Percentiles rank a stretch among this genome's conserved stretches.
These are phyloP conservation scores for Paralagenidium karlingii DNA, from an alignment of 352 stramenopile genomes.

Conservation along the genomic window DNA sequence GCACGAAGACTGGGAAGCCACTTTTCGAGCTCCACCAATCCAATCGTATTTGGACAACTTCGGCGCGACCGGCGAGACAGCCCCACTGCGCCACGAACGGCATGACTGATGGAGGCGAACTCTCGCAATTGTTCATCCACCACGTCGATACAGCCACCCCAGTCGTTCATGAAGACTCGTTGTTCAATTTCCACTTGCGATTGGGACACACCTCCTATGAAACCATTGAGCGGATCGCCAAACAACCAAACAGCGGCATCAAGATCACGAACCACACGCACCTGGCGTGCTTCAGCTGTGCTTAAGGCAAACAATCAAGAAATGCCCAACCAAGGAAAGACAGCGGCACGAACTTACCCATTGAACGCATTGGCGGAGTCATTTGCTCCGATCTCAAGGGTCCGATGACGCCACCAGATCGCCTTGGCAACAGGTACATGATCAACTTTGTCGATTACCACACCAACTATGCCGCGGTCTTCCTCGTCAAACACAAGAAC, in stretches of 20 bases:
- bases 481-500: not conserved
- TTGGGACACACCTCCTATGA: not conserved
- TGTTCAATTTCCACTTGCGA: not conserved
- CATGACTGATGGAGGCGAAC: too few relatives aligned
- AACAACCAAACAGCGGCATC: not conserved
- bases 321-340: not conserved
- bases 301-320: not conserved
- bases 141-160: too few relatives aligned
- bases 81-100: too few relatives aligned
- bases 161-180: too few relatives aligned
- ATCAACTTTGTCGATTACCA: conserved; percentile 1
- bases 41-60: too few relatives aligned
- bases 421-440: not conserved
- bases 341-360: not conserved
- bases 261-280: not conserved
- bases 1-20: too few relatives aligned
- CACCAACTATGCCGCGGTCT: not conserved
- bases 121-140: too few relatives aligned
- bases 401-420: not conserved
- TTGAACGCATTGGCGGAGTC: not conserved
- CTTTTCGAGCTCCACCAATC: too few relatives aligned
- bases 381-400: not conserved
- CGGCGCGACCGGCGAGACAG: too few relatives aligned
- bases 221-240: not conserved
- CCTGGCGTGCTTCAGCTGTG: not conserved